A percentile compares a stretch with the other conserved stretches of the same genome.
Conservation (phyloP, 257 asterid genomes). For the Gynochthodes officinalis region DNA sequence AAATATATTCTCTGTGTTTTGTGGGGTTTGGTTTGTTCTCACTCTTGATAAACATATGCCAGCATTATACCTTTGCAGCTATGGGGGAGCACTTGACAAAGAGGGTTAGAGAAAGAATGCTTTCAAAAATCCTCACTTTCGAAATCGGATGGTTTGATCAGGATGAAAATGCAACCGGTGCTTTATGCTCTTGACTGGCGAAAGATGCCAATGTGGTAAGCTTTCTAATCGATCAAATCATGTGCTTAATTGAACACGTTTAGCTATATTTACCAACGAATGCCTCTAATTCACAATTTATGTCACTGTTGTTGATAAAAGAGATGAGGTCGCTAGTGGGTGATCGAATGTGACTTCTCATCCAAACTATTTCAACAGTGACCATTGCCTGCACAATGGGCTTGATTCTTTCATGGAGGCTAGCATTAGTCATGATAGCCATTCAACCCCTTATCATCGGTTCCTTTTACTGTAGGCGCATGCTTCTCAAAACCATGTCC, state of each 20-base stretch:
- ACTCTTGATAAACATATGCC: slow-evolving; percentile 48
- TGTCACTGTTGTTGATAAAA: no score
- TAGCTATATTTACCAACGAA: no score
- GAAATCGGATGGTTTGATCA: slow-evolving; percentile 91
- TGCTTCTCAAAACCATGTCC: slow-evolving; percentile 68
- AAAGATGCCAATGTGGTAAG: slow-evolving; percentile 90
- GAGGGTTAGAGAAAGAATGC: slow-evolving; percentile 78
- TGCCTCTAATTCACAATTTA: no score
- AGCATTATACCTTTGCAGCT: slow-evolving; percentile 78
- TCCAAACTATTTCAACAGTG: slow-evolving; percentile 74
- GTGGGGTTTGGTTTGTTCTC: slow-evolving; percentile 72
- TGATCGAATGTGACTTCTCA: slow-evolving; percentile 69
- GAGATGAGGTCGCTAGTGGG: slow-evolving; percentile 90
- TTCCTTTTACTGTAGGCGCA: slow-evolving; percentile 58
- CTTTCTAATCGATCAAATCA: not conserved
- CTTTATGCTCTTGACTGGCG: slow-evolving; percentile 79
- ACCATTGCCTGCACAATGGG: slow-evolving; percentile 77
- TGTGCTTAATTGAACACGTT: not conserved
- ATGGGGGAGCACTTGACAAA: slow-evolving; percentile 89
- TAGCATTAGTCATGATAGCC: slow-evolving; percentile 83
- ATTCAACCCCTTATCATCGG: slow-evolving; percentile 70
- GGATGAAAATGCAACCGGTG: slow-evolving; percentile 76
- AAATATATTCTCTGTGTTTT: slow-evolving; percentile 48
- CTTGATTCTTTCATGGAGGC: slow-evolving; percentile 71
- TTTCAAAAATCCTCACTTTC: slow-evolving; percentile 80